Evolutionary conservation across 306 rosid species (phyloP), one percentile per base, ranked within the genome.

Genomic region (Datisca glomerata): DNA sequence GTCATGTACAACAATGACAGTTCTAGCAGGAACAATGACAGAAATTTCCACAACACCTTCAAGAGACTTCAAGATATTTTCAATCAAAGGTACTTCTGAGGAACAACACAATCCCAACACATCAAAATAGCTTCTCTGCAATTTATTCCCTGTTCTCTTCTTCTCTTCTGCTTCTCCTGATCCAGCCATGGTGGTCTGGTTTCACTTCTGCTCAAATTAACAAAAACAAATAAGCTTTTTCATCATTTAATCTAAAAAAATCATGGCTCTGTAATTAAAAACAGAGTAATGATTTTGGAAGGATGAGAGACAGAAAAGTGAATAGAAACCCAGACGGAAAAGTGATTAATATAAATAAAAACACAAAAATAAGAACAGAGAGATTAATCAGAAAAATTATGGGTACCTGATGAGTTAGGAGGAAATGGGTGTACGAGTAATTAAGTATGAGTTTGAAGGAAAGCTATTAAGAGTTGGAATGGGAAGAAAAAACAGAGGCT

Each of bases 71-170:
- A 91, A 58, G 7, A 80, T 77, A 43, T 78, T 80, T 41, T 84
- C 80, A 1, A 91, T 59, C 13, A 84, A 14, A 2, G 93, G 84
- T 1, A 84, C 79, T 53, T 91, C 98, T 0, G 98, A 91, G 0
- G 98, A 70, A 17, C 98, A 91, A 25, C 98, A 91, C 17, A 91
- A 20, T 1, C 98, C 98, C 53, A 91, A 10, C 27, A 91, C 98
- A 33, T 91, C 96, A 35, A 84, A 84, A 47, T 91, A 80, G 63
- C 80, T 91, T 36, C 67, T 84, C 61, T 84, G 76, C 43, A 73
- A n/a, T 4, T 31, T 31, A 14, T 14, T 31, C 4, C 13, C 36
- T 31, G 36, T 31, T 14, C n/a, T 31, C 36, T 31, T 31, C 36
- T 31, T 31, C 4, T 31, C 36, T 31, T 31, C 36, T 14, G 13